Conservation (phyloP, 768 basidiomycete species). For the Floccularia luteovirens region DNA sequence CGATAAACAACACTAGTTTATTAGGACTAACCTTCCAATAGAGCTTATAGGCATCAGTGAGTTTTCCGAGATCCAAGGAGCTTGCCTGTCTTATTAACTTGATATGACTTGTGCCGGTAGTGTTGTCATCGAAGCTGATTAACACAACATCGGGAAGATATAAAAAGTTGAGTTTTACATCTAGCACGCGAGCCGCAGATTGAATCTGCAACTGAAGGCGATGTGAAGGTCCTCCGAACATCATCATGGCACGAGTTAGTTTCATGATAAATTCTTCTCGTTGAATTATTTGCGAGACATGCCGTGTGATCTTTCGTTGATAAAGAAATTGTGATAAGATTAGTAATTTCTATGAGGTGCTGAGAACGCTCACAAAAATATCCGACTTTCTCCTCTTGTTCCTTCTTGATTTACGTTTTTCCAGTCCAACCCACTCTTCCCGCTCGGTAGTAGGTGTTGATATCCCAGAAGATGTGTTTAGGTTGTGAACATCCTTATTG, state of each 20-base stretch:
- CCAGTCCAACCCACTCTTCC: no score
- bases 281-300: conserved; percentile 75
- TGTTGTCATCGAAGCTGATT: conserved; percentile 73
- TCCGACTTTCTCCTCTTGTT: no score
- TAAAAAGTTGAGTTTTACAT: conserved; percentile 62
- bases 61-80: conserved; percentile 70
- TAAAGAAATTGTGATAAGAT: no score
- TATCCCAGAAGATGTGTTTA: no score
- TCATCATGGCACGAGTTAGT: conserved; percentile 82
- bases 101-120: conserved; percentile 75
- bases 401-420: no score
- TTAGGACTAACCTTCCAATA: conserved; percentile 60
- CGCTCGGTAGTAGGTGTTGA: no score
- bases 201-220: conserved; percentile 77
- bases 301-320: conserved; percentile 80
- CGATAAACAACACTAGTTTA: not conserved
- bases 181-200: conserved; percentile 72
- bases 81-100: conserved; percentile 72
- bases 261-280: conserved; percentile 84
- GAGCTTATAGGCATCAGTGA: conserved; percentile 58
- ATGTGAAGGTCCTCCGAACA: conserved; percentile 81
- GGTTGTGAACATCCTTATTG: no score
- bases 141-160: conserved; percentile 73
- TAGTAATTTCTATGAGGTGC: no score
- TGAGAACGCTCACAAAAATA: no score